These are phyloP conservation scores for Ogataea saltuana DNA, from an alignment of 805 yeast genomes.

Conservation along the genomic window DNA sequence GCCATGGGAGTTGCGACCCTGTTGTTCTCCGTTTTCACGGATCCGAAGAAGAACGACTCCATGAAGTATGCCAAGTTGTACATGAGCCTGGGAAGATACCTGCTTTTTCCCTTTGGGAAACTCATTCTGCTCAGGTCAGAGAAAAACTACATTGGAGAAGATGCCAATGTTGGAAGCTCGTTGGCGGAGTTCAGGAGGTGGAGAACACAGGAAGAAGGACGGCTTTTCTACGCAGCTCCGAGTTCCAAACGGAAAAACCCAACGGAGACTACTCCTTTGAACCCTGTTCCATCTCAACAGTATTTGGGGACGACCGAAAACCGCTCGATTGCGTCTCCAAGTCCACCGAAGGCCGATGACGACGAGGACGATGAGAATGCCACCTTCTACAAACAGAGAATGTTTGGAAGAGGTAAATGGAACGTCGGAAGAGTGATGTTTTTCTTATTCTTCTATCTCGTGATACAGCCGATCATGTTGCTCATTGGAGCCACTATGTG, in stretches of 20 bases:
- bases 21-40: constrained; percentile 43
- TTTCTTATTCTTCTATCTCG: constrained; percentile 64
- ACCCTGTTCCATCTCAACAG: constrained; percentile 1
- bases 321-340: constrained; percentile 1
- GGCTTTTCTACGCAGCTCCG: constrained; percentile 78
- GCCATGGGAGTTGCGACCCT: constrained; percentile 50
- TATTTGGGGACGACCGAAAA: constrained; percentile 1
- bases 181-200: constrained; percentile 83
- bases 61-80: constrained; percentile 63
- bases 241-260: constrained; percentile 17
- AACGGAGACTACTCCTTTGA: constrained; percentile 24
- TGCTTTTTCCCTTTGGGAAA: constrained; percentile 86
- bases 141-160: constrained; percentile 80
- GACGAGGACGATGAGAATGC: constrained; percentile 31
- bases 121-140: constrained; percentile 78
- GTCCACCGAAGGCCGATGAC: constrained; percentile 3
- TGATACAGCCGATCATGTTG: constrained; percentile 67
- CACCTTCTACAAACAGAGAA: constrained; percentile 42
- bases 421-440: constrained; percentile 77
- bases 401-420: constrained; percentile 94
- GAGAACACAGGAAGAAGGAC: constrained; percentile 78
- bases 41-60: constrained; percentile 47
- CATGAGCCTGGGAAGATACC: constrained; percentile 64
- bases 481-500: constrained; percentile 64
- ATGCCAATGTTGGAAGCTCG: constrained; percentile 83